Percentiles rank a stretch among this genome's conserved stretches.
These are phyloP conservation scores for Epichloe amarillans DNA, from an alignment of 2,329 filamentous ascomycete species.

Conservation along the genomic window DNA sequence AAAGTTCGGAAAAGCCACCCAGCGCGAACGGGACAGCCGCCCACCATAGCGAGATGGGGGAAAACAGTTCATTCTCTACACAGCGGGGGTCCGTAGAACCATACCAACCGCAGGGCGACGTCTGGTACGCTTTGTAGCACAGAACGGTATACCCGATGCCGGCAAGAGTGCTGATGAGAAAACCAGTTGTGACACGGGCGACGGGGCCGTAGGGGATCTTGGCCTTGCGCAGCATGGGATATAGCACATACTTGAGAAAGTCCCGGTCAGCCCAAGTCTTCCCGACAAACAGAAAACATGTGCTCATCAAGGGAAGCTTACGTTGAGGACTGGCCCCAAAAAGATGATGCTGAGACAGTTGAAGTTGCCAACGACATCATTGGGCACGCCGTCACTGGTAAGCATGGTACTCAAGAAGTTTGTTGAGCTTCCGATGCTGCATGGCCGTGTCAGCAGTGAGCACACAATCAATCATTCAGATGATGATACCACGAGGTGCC, in stretches of 20 bases:
- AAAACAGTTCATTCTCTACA: slow-evolving; percentile 12
- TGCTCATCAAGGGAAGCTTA: slow-evolving; percentile 1
- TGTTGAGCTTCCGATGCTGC: slow-evolving; percentile 19
- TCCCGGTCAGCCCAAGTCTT: not conserved
- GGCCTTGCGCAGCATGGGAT: slow-evolving; percentile 38
- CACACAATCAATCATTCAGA: not conserved
- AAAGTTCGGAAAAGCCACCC: slow-evolving; percentile 17
- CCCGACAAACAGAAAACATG: not conserved
- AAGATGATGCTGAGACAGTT: slow-evolving; percentile 47
- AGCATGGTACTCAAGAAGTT: slow-evolving; percentile 29
- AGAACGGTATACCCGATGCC: slow-evolving; percentile 44
- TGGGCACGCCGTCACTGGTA: slow-evolving; percentile 37
- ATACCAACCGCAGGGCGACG: slow-evolving; percentile 30
- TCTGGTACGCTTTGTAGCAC: slow-evolving; percentile 45
- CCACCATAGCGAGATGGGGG: slow-evolving; percentile 14
- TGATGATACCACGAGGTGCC: not conserved
- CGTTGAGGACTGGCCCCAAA: slow-evolving; percentile 15
- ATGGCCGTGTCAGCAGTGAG: not conserved
- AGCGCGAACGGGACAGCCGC: slow-evolving; percentile 13
- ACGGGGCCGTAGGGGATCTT: slow-evolving; percentile 45
- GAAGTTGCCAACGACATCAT: slow-evolving; percentile 47
- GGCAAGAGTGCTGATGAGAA: slow-evolving; percentile 32
- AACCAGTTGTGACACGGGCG: slow-evolving; percentile 43
- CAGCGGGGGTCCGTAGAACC: slow-evolving; percentile 13
- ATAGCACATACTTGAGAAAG: slow-evolving; percentile 24